Percentiles rank a stretch among this genome's conserved stretches.
Evolutionary conservation across 176 grass and related monocot genomes (phyloP).

Genomic region (Zizania latifolia): DNA sequence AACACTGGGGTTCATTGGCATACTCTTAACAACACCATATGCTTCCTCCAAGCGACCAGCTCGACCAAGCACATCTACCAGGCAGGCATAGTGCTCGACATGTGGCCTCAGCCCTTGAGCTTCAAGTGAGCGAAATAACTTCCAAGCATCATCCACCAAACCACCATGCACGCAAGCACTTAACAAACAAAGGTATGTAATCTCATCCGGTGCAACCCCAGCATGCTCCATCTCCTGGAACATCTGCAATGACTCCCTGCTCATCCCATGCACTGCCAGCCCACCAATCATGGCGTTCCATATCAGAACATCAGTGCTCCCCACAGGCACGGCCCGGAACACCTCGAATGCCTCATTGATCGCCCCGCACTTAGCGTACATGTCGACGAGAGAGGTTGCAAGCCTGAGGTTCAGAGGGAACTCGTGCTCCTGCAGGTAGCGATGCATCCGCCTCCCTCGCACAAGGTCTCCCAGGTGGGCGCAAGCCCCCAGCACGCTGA

Average conservation of each 20-base stretch:
- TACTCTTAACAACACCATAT: slow-evolving; percentile 41
- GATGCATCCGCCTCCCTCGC: slow-evolving; percentile 43
- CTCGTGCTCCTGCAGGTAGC: slow-evolving; percentile 27
- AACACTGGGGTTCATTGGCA: slow-evolving; percentile 59
- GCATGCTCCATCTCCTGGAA: slow-evolving; percentile 40
- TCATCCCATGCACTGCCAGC: slow-evolving; percentile 52
- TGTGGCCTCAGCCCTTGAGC: slow-evolving; percentile 47
- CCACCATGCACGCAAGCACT: slow-evolving; percentile 59
- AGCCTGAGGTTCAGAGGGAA: slow-evolving; percentile 38
- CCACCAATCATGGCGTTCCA: slow-evolving; percentile 64
- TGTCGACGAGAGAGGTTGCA: slow-evolving; percentile 52
- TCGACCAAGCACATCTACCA: slow-evolving; percentile 66
- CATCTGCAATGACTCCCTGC: slow-evolving; percentile 39
- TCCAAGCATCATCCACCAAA: slow-evolving; percentile 55
- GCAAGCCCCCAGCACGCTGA: slow-evolving; percentile 56
- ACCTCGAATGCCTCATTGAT: slow-evolving; percentile 46
- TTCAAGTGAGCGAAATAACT: slow-evolving; percentile 47
- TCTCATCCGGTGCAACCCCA: slow-evolving; percentile 37
- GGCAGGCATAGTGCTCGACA: slow-evolving; percentile 58
- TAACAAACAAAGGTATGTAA: slow-evolving; percentile 42
- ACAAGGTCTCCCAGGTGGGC: slow-evolving; percentile 52
- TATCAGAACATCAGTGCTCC: slow-evolving; percentile 50
- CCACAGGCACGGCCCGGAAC: slow-evolving; percentile 31
- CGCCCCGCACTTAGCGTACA: slow-evolving; percentile 61
- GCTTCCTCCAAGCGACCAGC: slow-evolving; percentile 52